Conservation (phyloP, 345 rosid genomes). For the Alliaria petiolata region DNA sequence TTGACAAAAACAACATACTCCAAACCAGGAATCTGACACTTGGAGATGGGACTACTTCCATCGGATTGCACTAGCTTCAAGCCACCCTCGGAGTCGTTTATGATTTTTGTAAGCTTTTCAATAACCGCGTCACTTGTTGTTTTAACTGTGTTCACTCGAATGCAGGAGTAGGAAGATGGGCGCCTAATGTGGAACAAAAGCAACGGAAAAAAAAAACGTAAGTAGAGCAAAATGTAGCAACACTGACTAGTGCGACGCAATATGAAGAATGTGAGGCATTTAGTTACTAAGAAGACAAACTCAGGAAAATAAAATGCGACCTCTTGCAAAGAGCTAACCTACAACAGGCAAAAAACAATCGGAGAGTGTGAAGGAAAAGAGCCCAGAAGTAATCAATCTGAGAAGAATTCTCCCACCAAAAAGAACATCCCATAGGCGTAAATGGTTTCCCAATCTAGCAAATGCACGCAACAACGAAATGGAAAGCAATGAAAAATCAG, state of each 20-base stretch:
- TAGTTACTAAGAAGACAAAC: neutral
- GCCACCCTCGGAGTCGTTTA: slow-evolving; percentile 32
- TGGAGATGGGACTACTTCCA: slow-evolving; percentile 38
- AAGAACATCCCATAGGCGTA: neutral
- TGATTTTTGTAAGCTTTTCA: slow-evolving; percentile 51
- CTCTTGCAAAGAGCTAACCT: neutral
- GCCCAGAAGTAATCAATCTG: neutral
- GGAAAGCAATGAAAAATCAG: neutral
- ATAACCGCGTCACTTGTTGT: slow-evolving; percentile 64
- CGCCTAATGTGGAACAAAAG: slow-evolving; percentile 41
- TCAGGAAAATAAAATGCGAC: neutral
- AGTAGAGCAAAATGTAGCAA: neutral
- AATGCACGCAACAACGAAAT: neutral
- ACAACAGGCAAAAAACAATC: neutral
- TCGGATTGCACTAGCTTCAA: slow-evolving; percentile 22
- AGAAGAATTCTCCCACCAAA: neutral
- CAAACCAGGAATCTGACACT: slow-evolving; percentile 71
- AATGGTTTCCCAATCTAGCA: neutral
- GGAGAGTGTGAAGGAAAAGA: neutral
- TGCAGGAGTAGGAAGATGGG: slow-evolving; percentile 83
- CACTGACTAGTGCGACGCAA: neutral
- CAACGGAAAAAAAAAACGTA: neutral
- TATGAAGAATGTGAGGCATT: neutral
- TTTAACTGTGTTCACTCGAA: slow-evolving; percentile 77
- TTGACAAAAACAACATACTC: slow-evolving; percentile 79